Evolutionary conservation across 768 basidiomycete genomes (phyloP), one percentile per base, ranked within the genome.

Genomic region (Hericium coralloides): DNA sequence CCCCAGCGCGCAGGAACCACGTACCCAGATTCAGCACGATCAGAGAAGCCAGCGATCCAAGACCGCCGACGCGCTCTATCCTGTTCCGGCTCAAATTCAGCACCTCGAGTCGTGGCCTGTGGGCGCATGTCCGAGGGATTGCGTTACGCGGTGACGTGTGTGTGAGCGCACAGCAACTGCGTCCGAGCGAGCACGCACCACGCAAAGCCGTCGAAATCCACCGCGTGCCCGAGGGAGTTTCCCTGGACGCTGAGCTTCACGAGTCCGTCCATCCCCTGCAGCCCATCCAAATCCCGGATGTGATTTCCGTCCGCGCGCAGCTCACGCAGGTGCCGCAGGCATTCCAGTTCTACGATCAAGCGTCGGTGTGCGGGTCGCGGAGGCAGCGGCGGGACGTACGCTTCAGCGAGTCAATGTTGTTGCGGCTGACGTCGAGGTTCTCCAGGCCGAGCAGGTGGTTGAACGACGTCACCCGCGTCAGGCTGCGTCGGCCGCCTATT

Each of bases 261-360:
- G 25, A 99, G 83, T 18, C 83, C 80, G 63, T 89, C 87, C 75
- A 98, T 79, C 58, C 75, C 76, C 66, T 88, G 80, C 48, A 99
- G 73, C 1, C 94, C 93, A 43, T 87, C 84, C 15, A 92, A 64
- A 66, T 78, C 83, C 17, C 68, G 72, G 61, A 99, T 86, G 67
- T 76, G 77, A 72, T 98, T 98, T 53, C 82, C 80, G 67, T 98
- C 92, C n/a, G 89, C 89, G 56, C 82, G 87, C 55, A 99, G 81
- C 68, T 98, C 93, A 38, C 92, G 82, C 55, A 98, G 74, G 67
- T 91, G 92, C 59, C 82, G 79, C 55, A 98, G 79, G 68, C 89
- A 91, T 59, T 81, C 79, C 26, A 98, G 75, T 68, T 97, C 94
- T 97, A 67, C 36, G 62, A 58, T 50, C 52, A 56, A 57, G 37